Evolutionary conservation across 768 basidiomycete species (phyloP), one percentile per base, ranked within the genome.

Genomic region (Imleria badia): DNA sequence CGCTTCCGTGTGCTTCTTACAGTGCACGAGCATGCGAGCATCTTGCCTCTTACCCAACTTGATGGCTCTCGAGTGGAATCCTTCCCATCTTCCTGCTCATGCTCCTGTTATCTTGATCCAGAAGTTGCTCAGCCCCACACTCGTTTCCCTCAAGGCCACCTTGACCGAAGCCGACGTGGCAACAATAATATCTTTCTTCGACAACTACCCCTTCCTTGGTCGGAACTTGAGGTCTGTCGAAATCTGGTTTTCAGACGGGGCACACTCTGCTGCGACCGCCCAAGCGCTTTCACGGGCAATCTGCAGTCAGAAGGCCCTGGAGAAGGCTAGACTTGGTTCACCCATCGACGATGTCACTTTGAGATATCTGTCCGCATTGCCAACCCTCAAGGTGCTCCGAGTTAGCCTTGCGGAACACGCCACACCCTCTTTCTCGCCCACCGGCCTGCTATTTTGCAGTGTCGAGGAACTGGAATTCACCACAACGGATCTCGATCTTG

Each of bases 71-170:
- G 11, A 1, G 7, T 63, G 54, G 54, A 29, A 13, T 22, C 20
- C 50, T 22, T 19, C 6, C 17, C 1, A 10, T 23, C 6, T 1
- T 9, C 19, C 33, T 19, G 10, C 13, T 8, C 10, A 36, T 15
- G 29, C 41, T 7, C 51, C 53, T 5, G 42, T 48, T 13, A 29
- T 45, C 35, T 43, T 45, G 40, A 52, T 62, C 20, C 56, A 50
- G 26, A 53, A 17, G 17, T 38, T 62, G 42, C 60, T 62, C 41
- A 43, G 36, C 36, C 56, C 60, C 20, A 33, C 53, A 1, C 60
- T 62, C 19, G 39, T 55, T 34, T 46, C 45, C 2, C 49, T 62
- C 9, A 1, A 23, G 0, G 60, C 19, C 3, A 45, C 11, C 6
- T 33, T 61, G 20, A 2, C 10, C 15, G 60, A 58, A 30, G 42